phyloP scores from a whole-genome alignment of 257 asterid species.

The Sherardia arvensis region DNA sequence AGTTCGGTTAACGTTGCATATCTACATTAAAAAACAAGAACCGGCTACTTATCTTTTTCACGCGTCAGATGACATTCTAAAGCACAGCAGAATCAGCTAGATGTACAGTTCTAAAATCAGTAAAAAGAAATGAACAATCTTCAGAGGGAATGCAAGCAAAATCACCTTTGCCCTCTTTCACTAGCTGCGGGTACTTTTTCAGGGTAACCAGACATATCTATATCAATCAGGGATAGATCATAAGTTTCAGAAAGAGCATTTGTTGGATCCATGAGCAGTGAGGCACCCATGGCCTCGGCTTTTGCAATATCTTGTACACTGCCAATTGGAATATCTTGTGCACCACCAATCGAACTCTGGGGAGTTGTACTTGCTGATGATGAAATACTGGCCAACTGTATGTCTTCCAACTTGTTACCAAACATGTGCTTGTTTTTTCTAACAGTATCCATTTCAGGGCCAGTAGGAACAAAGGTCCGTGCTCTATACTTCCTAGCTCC shows the following conservation, averaged over 20 bases:
- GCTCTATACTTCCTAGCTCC: conserved; percentile 86
- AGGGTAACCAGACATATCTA: conserved; percentile 65
- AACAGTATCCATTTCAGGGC: conserved; percentile 89
- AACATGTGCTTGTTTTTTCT: conserved; percentile 58
- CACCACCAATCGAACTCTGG: conserved; percentile 19
- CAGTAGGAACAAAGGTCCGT: conserved; percentile 93
- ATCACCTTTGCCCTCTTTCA: conserved; percentile 44
- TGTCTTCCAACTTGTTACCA: conserved; percentile 60
- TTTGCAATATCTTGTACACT: conserved; percentile 25
- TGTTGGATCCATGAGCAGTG: conserved; percentile 51
- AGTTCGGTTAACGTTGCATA: conserved; percentile 6
- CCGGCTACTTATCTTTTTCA: conserved; percentile 7
- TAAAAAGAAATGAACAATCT: conserved; percentile 1
- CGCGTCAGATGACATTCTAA: conserved; percentile 1
- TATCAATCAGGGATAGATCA: conserved; percentile 64
- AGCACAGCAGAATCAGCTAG: conserved; percentile 25
- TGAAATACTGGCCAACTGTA: conserved; percentile 47
- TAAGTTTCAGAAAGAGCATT: conserved; percentile 37
- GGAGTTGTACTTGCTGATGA: conserved; percentile 44
- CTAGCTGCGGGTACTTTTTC: conserved; percentile 42
- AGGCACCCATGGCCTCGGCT: conserved; percentile 47
- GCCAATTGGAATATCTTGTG: conserved; percentile 22
- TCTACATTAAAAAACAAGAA: conserved; percentile 18
- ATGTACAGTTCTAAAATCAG: conserved; percentile 46
- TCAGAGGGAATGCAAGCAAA: neutral